A percentile compares a stretch with the other conserved stretches of the same genome.
Conservation (phyloP, 2,329 filamentous ascomycete species). For the Xylaria sp. region DNA sequence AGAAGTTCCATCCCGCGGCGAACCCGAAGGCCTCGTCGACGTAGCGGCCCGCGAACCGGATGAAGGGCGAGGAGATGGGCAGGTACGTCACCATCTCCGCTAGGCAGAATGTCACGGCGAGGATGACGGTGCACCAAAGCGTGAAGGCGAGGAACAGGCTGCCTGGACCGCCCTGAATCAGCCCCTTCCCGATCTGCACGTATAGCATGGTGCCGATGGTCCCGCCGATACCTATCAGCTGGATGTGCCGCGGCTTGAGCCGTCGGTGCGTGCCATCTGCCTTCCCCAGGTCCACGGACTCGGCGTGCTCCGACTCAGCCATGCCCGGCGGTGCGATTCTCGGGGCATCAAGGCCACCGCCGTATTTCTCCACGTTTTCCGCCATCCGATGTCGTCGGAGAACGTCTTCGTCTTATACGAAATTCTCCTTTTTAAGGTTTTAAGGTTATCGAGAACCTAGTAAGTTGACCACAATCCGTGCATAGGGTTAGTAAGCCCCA, state of each 20-base stretch:
- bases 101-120: constrained; percentile 65
- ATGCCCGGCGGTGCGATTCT: constrained; percentile 29
- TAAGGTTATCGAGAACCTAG: neutral
- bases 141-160: constrained; percentile 65
- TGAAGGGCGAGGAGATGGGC: constrained; percentile 79
- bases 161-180: constrained; percentile 64
- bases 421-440: neutral
- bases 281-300: constrained; percentile 29
- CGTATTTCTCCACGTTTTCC: constrained; percentile 1
- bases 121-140: constrained; percentile 66
- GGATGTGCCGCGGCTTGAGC: constrained; percentile 62
- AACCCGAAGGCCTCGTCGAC: constrained; percentile 79
- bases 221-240: constrained; percentile 67
- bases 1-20: constrained; percentile 76
- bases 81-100: constrained; percentile 80
- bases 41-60: constrained; percentile 76
- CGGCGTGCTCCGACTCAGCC: constrained; percentile 28
- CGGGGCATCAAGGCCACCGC: neutral
- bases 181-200: constrained; percentile 63
- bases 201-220: constrained; percentile 68
- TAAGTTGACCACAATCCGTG: neutral
- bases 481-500: neutral
- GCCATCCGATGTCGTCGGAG: constrained; percentile 2
- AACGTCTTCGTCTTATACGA: neutral
- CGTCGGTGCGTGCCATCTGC: constrained; percentile 55